These are phyloP conservation scores for Diphasiastrum complanatum DNA, from an alignment of 83 land plant genomes.

Conservation along the genomic window DNA sequence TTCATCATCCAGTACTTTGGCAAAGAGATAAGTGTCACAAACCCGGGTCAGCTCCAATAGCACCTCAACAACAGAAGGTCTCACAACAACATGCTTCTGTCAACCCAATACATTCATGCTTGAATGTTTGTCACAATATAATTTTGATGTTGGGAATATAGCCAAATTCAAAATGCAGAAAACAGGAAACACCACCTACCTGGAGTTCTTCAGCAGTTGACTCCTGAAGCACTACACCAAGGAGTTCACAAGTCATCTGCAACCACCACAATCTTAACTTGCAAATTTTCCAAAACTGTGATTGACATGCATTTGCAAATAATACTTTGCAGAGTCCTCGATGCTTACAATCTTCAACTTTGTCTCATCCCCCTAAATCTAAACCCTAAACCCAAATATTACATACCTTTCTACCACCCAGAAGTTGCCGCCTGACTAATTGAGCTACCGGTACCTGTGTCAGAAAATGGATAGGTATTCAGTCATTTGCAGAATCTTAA, in stretches of 20 bases:
- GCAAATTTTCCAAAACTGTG: too few species aligned
- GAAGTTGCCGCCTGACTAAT: constrained; percentile 47
- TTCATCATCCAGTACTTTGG: constrained; percentile 8
- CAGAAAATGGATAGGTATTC: too few species aligned
- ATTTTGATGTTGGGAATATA: background rate
- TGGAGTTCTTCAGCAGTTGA: background rate
- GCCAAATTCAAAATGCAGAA: background rate
- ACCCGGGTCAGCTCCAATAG: constrained; percentile 3
- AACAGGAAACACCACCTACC: background rate
- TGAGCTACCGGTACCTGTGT: too few species aligned
- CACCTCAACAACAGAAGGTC: constrained; percentile 1
- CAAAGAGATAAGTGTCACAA: background rate
- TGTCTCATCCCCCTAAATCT: too few species aligned
- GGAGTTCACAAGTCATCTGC: constrained; percentile 13
- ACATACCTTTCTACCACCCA: constrained; percentile 55
- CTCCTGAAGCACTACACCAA: constrained; percentile 13
- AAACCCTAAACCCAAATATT: too few species aligned
- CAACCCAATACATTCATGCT: too few species aligned
- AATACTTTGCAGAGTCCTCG: too few species aligned
- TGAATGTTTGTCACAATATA: background rate
- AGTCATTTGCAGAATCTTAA: too few species aligned
- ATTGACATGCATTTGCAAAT: too few species aligned
- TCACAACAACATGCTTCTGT: constrained; percentile 13
- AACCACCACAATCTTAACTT: too few species aligned
- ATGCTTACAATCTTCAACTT: too few species aligned